These are phyloP conservation scores for Mollisia scopiformis DNA, from an alignment of 2,329 filamentous ascomycete species.

Conservation along the genomic window DNA sequence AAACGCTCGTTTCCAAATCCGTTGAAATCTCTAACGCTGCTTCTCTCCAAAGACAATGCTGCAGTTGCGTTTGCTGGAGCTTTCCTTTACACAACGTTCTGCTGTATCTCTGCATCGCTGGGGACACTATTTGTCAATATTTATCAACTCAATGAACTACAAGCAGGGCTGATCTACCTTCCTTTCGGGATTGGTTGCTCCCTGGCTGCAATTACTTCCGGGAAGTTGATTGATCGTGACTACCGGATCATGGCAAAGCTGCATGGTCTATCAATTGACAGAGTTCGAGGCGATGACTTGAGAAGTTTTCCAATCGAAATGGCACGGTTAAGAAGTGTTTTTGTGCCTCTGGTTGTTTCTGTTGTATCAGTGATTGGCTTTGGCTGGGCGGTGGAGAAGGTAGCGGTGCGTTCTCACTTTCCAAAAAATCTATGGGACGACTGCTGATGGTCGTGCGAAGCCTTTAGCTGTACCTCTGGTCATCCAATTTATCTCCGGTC, in stretches of 20 bases:
- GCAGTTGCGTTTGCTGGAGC: conserved; percentile 42
- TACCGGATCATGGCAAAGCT: conserved; percentile 51
- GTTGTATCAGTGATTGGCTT: conserved; percentile 26
- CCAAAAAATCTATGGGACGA: background rate
- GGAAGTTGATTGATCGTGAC: conserved; percentile 57
- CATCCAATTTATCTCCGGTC: conserved; percentile 41
- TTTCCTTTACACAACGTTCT: conserved; percentile 50
- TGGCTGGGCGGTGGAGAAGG: conserved; percentile 31
- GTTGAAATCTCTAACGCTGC: conserved; percentile 39
- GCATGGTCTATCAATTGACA: conserved; percentile 46
- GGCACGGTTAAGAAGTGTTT: conserved; percentile 24
- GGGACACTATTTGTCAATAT: conserved; percentile 48
- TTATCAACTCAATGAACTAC: conserved; percentile 44
- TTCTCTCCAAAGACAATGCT: conserved; percentile 40
- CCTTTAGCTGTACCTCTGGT: conserved; percentile 53
- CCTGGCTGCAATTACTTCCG: conserved; percentile 22
- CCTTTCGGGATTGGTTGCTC: conserved; percentile 18
- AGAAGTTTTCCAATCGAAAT: conserved; percentile 37
- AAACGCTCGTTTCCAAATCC: conserved; percentile 40
- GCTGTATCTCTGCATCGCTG: conserved; percentile 47
- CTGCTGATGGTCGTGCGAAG: background rate
- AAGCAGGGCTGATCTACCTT: conserved; percentile 29
- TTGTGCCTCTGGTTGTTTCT: conserved; percentile 19
- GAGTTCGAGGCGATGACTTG: conserved; percentile 51
- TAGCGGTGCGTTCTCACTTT: conserved; percentile 2